phyloP scores from a whole-genome alignment of 176 grass and related monocot genomes.

The Eragrostis curvula region DNA sequence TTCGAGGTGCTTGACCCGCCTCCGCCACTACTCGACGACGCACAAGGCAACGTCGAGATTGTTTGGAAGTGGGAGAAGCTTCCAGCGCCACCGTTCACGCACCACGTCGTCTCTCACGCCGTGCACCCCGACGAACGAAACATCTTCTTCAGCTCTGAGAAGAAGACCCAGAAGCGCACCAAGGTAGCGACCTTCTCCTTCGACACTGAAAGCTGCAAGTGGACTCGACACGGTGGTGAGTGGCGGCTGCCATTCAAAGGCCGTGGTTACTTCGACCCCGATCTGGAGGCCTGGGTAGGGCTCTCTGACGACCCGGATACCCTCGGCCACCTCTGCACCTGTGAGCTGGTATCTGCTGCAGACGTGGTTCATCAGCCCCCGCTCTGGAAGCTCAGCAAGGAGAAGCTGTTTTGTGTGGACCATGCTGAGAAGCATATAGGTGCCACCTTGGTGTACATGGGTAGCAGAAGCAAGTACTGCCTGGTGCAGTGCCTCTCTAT shows the following conservation, averaged over 20 bases:
- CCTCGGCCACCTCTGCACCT: neutral
- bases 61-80: neutral
- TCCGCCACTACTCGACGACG: neutral
- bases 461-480: neutral
- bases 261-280: neutral
- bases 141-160: neutral
- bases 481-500: neutral
- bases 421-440: neutral
- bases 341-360: neutral
- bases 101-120: neutral
- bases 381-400: neutral
- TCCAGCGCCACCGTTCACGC: no score
- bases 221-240: neutral
- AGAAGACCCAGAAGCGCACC: neutral
- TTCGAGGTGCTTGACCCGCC: neutral
- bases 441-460: slow-evolving; percentile 6
- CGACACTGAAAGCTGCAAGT: neutral
- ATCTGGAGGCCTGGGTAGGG: neutral
- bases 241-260: neutral
- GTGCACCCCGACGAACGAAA: neutral
- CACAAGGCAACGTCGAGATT: neutral
- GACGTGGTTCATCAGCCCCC: neutral
- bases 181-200: neutral
- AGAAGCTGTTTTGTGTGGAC: slow-evolving; percentile 14
- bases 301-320: neutral